phyloP scores from a whole-genome alignment of 1,284 basidiomycete genomes.

The Pseudozyma thailandica region DNA sequence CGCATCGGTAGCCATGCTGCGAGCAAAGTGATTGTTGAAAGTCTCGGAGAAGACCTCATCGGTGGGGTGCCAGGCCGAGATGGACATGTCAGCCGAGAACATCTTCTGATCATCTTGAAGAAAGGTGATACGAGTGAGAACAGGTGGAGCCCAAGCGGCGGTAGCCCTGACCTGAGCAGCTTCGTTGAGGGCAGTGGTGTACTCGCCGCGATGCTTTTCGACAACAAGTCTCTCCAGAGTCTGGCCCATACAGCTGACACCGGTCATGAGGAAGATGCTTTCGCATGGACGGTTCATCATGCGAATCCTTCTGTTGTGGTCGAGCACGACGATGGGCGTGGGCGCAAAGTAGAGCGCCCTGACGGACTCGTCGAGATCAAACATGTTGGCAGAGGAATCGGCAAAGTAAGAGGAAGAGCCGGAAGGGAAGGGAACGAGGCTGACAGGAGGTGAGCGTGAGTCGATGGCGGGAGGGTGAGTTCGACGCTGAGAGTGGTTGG shows the following conservation, averaged over 20 bases:
- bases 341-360: conserved; percentile 64
- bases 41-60: conserved; percentile 59
- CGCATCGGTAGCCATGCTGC: conserved; percentile 9
- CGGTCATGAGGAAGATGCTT: conserved; percentile 49
- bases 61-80: conserved; percentile 61
- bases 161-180: conserved; percentile 39
- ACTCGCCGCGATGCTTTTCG: conserved; percentile 20
- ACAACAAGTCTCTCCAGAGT: conserved; percentile 51
- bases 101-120: conserved; percentile 46
- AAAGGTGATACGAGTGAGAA: conserved; percentile 54
- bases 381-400: conserved; percentile 49
- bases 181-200: conserved; percentile 51
- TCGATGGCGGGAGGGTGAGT: conserved; percentile 6
- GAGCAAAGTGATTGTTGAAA: conserved; percentile 40
- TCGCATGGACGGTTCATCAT: conserved; percentile 64
- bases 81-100: conserved; percentile 52
- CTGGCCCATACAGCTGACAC: conserved; percentile 53
- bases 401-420: conserved; percentile 29
- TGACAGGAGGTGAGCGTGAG: conserved; percentile 17
- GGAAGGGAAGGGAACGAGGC: conserved; percentile 27
- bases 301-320: conserved; percentile 53
- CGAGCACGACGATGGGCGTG: conserved; percentile 59
- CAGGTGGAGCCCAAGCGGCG: conserved; percentile 46
- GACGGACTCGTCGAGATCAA: conserved; percentile 64
- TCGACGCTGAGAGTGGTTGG: conserved; percentile 7